A percentile compares a stretch with the other conserved stretches of the same genome.
Evolutionary conservation across 192 early-diverging fungal genomes (phyloP).

Genomic region (Piromyces finnis): DNA sequence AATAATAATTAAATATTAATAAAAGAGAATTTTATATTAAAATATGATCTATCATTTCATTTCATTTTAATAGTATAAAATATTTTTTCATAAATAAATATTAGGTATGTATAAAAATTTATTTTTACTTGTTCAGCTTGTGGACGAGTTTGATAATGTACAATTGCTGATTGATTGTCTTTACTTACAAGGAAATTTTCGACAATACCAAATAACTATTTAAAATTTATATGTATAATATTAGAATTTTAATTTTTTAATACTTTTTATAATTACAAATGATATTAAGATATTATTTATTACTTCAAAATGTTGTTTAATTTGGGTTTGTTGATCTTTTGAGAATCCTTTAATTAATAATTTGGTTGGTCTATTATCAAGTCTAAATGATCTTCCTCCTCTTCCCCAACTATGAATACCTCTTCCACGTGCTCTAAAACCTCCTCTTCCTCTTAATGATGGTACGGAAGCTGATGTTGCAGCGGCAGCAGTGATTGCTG

Average conservation of each 20-base stretch:
- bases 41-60: too few relatives aligned
- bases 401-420: slow-evolving; percentile 2
- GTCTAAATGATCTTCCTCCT: slow-evolving; percentile 20
- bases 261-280: too few relatives aligned
- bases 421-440: neutral
- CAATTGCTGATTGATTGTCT: slow-evolving; percentile 18
- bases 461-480: neutral
- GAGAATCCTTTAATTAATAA: slow-evolving; percentile 36
- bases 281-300: neutral
- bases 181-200: slow-evolving; percentile 16
- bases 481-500: slow-evolving; percentile 1
- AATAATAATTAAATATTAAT: too few relatives aligned
- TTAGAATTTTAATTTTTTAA: neutral
- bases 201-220: slow-evolving; percentile 20
- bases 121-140: slow-evolving; percentile 30
- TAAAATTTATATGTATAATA: too few relatives aligned
- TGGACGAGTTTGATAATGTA: slow-evolving; percentile 28
- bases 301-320: slow-evolving; percentile 54
- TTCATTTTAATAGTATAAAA: too few relatives aligned
- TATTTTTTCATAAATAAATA: too few relatives aligned
- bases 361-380: slow-evolving; percentile 59
- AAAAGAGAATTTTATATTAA: too few relatives aligned
- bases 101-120: too few relatives aligned
- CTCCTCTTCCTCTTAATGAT: neutral
- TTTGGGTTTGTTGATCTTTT: slow-evolving; percentile 10